Percentiles rank a stretch among this genome's conserved stretches.
Evolutionary conservation across 2,329 filamentous ascomycete species (phyloP).

Genomic region (Raffaelea ambrosiae): DNA sequence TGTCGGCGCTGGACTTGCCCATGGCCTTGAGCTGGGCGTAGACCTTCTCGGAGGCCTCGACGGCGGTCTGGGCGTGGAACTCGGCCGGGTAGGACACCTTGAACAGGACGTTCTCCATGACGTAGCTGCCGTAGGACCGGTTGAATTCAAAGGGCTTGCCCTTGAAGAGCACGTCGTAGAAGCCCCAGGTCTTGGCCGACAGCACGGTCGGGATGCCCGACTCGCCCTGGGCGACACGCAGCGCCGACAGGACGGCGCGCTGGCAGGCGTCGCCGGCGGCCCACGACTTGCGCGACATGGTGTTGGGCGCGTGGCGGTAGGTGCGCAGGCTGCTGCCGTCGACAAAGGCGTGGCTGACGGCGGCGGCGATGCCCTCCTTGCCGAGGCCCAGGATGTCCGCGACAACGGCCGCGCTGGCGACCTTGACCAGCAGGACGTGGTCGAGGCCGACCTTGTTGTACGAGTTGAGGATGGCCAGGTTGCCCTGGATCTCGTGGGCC

Average conservation of each 20-base stretch:
- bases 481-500: slow-evolving; percentile 98
- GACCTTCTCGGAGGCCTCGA: slow-evolving; percentile 87
- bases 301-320: slow-evolving; percentile 96
- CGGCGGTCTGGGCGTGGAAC: slow-evolving; percentile 97
- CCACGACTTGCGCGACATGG: slow-evolving; percentile 99
- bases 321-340: slow-evolving; percentile 94
- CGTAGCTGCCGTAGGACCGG: slow-evolving; percentile 92
- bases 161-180: slow-evolving; percentile 97
- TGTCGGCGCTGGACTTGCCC: slow-evolving; percentile 89
- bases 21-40: slow-evolving; percentile 71
- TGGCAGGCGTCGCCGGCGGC: slow-evolving; percentile 97
- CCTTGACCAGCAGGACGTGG: slow-evolving; percentile 97
- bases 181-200: slow-evolving; percentile 89
- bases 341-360: slow-evolving; percentile 94
- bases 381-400: slow-evolving; percentile 88
- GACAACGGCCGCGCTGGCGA: slow-evolving; percentile 87
- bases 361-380: slow-evolving; percentile 88
- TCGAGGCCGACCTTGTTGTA: slow-evolving; percentile 98
- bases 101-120: slow-evolving; percentile 99
- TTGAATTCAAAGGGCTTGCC: slow-evolving; percentile 95
- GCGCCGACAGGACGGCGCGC: slow-evolving; percentile 80
- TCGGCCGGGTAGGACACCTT: slow-evolving; percentile 85
- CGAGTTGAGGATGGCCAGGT: slow-evolving; percentile 92
- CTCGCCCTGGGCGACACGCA: slow-evolving; percentile 90
- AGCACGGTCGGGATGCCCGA: slow-evolving; percentile 85